Evolutionary conservation across 2,329 filamentous ascomycete species (phyloP), one percentile per base, ranked within the genome.

Genomic region (Trichoderma sp.): DNA sequence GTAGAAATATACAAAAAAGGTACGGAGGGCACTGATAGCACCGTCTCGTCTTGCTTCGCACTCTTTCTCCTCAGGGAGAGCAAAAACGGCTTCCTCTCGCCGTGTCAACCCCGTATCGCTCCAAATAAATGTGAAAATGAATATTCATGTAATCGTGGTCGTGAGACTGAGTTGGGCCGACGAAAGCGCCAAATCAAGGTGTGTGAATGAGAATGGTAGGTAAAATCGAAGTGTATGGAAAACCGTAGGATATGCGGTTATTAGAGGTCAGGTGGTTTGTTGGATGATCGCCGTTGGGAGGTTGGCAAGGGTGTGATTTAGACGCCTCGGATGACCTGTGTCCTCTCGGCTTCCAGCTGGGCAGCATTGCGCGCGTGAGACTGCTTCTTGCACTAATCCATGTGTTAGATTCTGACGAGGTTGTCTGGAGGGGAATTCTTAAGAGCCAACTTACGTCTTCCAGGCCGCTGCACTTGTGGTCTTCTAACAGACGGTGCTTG

Each of bases 331-430:
- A 98, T 96, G 76, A 96, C 94, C 72, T 95, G 91, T 58, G 96
- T 99, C 78, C 95, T 88, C 86, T 99, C 95, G 69, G 90, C 89
- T 81, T 97, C 93, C 78, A 99, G 85, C 83, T 96, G 94, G 73
- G 94, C 92, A 70, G 93, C 92, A 80, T 99, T 99, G 74, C 94
- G 90, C 80, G 96, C 93, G 82, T 97, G 93, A 59, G 93, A 95
- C 81, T 97, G 94, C 85, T 97, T 96, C 87, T 97, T 97, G 87
- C 95, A 97, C 89, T 91, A 35, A 70, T 29, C 7, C 6, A 33
- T 13, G 19, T 5, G 47, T 58, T 37, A 55, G 43, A 43, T 10
- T 14, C 2, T 14, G 71, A 49, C 60, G 68, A 70, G 70, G 70
- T 73, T 71, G 71, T 61, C 72, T 16, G 33, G 43, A 19, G 19